phyloP scores from a whole-genome alignment of 345 rosid species.

The Eucalyptus guilfoylei region DNA sequence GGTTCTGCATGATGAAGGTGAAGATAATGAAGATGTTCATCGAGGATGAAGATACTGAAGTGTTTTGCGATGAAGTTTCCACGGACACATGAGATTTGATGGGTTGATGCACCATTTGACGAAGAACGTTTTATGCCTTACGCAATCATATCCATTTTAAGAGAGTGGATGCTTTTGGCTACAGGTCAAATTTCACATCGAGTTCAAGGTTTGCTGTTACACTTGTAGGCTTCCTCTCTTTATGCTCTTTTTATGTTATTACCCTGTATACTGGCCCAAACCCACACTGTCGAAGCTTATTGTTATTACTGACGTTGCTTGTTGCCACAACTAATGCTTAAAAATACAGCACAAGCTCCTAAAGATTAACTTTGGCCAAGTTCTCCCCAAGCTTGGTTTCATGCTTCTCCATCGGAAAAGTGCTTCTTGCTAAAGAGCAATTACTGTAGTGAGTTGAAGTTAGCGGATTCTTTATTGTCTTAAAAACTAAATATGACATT shows the following conservation, averaged over 20 bases:
- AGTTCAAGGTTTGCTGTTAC: no score
- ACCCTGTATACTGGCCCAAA: no score
- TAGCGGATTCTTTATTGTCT: background rate
- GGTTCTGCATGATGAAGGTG: background rate
- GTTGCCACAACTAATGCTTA: conserved; percentile 23
- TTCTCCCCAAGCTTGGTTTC: background rate
- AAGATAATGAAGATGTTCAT: background rate
- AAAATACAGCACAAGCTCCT: conserved; percentile 16
- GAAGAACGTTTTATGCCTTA: background rate
- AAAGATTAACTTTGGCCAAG: background rate
- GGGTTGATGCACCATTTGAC: background rate
- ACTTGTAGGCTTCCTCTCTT: no score
- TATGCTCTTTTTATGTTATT: no score
- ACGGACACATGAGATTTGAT: background rate
- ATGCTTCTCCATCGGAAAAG: no score
- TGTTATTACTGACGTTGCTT: conserved; percentile 3
- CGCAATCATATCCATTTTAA: background rate
- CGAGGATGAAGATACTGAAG: background rate
- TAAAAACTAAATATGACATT: background rate
- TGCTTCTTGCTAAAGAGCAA: no score
- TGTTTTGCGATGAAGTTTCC: background rate
- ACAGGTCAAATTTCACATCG: no score
- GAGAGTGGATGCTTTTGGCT: no score
- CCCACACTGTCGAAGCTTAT: conserved; percentile 5
- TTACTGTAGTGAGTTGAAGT: background rate